Percentiles rank a stretch among this genome's conserved stretches.
Conservation (phyloP, 495 filamentous ascomycete species). For the Evernia prunastri region DNA sequence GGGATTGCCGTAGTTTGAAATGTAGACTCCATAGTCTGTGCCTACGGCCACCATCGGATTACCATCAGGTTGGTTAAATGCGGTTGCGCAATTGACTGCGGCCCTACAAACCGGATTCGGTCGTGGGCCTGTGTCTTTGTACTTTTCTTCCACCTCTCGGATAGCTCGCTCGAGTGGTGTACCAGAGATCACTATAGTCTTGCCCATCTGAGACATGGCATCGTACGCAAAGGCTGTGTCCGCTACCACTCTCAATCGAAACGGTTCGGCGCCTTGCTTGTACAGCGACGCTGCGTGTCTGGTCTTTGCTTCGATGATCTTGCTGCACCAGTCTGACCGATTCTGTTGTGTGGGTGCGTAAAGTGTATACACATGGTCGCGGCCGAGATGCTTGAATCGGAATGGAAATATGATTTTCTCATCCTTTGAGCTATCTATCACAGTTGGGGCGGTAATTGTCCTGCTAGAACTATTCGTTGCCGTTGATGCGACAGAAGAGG, state of each 20-base stretch:
- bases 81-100: constrained; percentile 84
- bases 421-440: constrained; percentile 51
- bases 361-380: constrained; percentile 72
- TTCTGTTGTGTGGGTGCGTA: constrained; percentile 70
- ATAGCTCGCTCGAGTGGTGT: constrained; percentile 92
- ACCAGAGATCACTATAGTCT: constrained; percentile 63
- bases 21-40: constrained; percentile 88
- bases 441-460: constrained; percentile 45
- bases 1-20: constrained; percentile 76
- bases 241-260: constrained; percentile 84
- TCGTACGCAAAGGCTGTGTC: constrained; percentile 87
- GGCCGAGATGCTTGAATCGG: constrained; percentile 92
- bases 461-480: constrained; percentile 37
- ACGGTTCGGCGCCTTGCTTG: constrained; percentile 93
- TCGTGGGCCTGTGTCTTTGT: constrained; percentile 53
- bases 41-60: constrained; percentile 90
- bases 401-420: constrained; percentile 90
- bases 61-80: constrained; percentile 71
- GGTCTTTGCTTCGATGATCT: constrained; percentile 91
- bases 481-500: constrained; percentile 43
- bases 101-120: constrained; percentile 74
- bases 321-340: constrained; percentile 83
- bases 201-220: constrained; percentile 46
- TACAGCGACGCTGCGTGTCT: constrained; percentile 81
- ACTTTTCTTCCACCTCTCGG: constrained; percentile 73